A percentile compares a stretch with the other conserved stretches of the same genome.
Evolutionary conservation across 306 rosid species (phyloP).

Genomic region (Rosa multiflora): DNA sequence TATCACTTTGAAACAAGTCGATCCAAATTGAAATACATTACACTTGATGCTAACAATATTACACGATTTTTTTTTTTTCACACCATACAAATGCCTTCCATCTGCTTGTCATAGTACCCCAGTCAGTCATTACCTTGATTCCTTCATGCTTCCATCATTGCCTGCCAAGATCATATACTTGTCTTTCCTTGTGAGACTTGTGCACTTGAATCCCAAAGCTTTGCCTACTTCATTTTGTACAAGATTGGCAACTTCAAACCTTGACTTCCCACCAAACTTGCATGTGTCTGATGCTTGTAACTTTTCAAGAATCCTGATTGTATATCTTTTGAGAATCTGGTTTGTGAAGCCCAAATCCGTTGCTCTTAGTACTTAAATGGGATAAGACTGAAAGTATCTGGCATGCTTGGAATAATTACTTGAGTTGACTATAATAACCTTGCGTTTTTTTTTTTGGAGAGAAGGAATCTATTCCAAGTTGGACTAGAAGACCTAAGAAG

Average conservation of each 20-base stretch:
- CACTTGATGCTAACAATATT: neutral
- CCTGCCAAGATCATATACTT: slow-evolving; percentile 67
- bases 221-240: slow-evolving; percentile 56
- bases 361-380: too few species aligned
- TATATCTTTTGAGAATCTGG: too few species aligned
- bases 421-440: too few species aligned
- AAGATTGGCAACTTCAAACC: slow-evolving; percentile 63
- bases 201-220: slow-evolving; percentile 55
- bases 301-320: slow-evolving; percentile 30
- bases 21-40: neutral
- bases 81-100: neutral
- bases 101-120: neutral
- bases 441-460: too few species aligned
- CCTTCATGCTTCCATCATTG: slow-evolving; percentile 41
- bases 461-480: too few species aligned
- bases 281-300: slow-evolving; percentile 37
- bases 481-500: too few species aligned
- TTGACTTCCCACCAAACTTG: slow-evolving; percentile 41
- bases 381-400: too few species aligned
- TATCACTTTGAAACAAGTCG: neutral
- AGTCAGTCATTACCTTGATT: neutral
- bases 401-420: too few species aligned
- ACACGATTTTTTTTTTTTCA: neutral
- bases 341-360: too few species aligned
- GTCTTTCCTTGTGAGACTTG: slow-evolving; percentile 59